phyloP scores from a whole-genome alignment of 331 rosid genomes.

The Telfairia occidentalis region DNA sequence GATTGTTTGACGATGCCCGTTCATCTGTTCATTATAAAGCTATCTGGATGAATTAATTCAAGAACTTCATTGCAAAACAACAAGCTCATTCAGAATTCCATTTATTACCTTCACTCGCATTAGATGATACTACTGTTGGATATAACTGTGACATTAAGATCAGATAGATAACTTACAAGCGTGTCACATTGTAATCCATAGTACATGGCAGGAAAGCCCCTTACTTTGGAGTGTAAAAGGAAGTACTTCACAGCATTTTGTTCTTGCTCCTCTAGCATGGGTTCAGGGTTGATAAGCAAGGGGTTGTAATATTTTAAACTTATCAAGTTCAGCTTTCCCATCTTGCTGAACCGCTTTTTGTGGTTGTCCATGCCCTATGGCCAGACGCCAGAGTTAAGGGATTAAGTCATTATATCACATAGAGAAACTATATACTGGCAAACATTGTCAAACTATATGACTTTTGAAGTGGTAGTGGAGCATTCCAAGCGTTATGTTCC shows the following conservation, averaged over 20 bases:
- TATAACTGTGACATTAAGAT: neutral
- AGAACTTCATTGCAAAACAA: slow-evolving; percentile 3
- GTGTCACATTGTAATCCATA: neutral
- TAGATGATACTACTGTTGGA: slow-evolving; percentile 38
- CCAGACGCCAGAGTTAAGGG: neutral
- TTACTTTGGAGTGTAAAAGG: slow-evolving; percentile 73
- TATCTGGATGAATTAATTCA: neutral
- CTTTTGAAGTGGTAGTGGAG: neutral
- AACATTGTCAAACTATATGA: too few species aligned
- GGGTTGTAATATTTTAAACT: slow-evolving; percentile 39
- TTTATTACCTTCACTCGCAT: slow-evolving; percentile 46
- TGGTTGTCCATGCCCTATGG: slow-evolving; percentile 27
- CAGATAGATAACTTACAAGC: neutral
- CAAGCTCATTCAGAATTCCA: neutral
- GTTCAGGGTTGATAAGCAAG: slow-evolving; percentile 58
- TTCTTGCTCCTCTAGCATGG: slow-evolving; percentile 74
- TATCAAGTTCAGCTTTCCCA: slow-evolving; percentile 34
- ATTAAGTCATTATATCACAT: neutral
- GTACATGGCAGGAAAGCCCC: slow-evolving; percentile 49
- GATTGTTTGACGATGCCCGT: slow-evolving; percentile 25
- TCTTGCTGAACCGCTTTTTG: slow-evolving; percentile 35
- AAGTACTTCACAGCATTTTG: slow-evolving; percentile 86
- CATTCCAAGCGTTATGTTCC: neutral
- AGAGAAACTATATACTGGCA: too few species aligned
- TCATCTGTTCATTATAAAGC: slow-evolving; percentile 35